Evolutionary conservation across 139 green algal genomes (phyloP).

Genomic region (Klebsormidium nitens): DNA sequence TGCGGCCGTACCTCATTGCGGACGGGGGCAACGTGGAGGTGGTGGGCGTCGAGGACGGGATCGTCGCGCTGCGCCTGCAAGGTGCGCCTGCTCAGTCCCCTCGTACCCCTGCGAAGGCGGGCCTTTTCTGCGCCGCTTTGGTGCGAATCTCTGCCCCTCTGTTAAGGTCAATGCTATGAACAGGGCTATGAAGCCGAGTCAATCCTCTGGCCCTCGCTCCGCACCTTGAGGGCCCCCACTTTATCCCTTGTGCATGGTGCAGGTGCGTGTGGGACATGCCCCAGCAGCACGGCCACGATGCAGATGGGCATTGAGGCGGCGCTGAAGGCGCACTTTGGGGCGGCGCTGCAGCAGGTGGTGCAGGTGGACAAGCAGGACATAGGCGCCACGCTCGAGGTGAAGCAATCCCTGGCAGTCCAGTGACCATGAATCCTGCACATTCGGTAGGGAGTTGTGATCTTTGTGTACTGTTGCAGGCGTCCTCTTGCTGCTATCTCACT

Average conservation of each 20-base stretch:
- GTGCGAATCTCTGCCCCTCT: neutral
- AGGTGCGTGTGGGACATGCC: constrained; percentile 79
- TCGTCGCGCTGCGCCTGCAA: constrained; percentile 66
- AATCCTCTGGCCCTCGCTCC: neutral
- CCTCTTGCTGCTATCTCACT: no score
- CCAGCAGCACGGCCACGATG: constrained; percentile 76
- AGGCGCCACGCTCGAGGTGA: constrained; percentile 44
- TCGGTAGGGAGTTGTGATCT: no score
- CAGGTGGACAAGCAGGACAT: constrained; percentile 46
- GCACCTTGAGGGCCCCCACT: neutral
- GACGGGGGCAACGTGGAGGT: constrained; percentile 92
- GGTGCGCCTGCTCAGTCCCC: neutral
- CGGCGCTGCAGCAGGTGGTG: constrained; percentile 43
- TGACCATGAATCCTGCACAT: no score
- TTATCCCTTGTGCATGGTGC: constrained; percentile 23
- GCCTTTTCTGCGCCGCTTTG: neutral
- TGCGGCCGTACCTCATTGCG: constrained; percentile 88
- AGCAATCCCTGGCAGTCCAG: no score
- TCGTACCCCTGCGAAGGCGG: neutral
- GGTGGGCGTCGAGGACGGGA: constrained; percentile 61
- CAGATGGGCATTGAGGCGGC: constrained; percentile 86
- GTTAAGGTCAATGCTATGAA: neutral
- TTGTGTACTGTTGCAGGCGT: no score
- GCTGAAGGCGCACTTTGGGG: constrained; percentile 17
- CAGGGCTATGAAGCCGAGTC: neutral